Conservation (phyloP, 2,329 filamentous ascomycete species). For the Monosporascus sp. region DNA sequence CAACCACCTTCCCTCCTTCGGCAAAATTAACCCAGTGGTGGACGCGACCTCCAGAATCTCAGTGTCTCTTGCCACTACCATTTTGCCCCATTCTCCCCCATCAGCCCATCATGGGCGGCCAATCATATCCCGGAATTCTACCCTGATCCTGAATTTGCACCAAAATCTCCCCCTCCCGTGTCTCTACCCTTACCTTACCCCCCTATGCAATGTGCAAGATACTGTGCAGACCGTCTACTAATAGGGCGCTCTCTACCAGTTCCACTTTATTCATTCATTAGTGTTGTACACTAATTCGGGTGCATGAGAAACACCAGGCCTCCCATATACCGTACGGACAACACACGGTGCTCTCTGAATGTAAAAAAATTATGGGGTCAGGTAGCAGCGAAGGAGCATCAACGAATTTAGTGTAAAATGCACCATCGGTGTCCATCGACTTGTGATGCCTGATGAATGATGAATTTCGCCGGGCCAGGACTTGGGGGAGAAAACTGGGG, state of each 20-base stretch:
- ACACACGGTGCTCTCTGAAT: too few species aligned
- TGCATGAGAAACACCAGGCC: background rate
- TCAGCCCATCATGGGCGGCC: background rate
- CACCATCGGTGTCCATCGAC: background rate
- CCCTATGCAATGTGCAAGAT: background rate
- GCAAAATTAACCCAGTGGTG: conserved; percentile 12
- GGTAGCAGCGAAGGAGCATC: background rate
- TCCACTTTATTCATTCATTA: conserved; percentile 13
- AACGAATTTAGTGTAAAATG: background rate
- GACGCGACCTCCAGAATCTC: conserved; percentile 3
- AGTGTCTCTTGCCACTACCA: background rate
- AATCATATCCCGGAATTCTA: background rate
- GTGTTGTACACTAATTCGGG: background rate
- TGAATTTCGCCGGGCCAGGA: background rate
- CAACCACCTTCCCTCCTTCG: conserved; percentile 23
- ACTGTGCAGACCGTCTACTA: background rate
- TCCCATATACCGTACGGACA: too few species aligned
- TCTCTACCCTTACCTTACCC: background rate
- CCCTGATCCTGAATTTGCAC: background rate
- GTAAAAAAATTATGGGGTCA: background rate
- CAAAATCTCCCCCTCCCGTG: background rate
- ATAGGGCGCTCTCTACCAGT: background rate
- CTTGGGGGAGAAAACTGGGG: background rate
- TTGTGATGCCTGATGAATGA: background rate
- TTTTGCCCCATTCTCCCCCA: background rate